Evolutionary conservation across 768 basidiomycete genomes (phyloP), one percentile per base, ranked within the genome.

Genomic region (Lentinula lateritia): DNA sequence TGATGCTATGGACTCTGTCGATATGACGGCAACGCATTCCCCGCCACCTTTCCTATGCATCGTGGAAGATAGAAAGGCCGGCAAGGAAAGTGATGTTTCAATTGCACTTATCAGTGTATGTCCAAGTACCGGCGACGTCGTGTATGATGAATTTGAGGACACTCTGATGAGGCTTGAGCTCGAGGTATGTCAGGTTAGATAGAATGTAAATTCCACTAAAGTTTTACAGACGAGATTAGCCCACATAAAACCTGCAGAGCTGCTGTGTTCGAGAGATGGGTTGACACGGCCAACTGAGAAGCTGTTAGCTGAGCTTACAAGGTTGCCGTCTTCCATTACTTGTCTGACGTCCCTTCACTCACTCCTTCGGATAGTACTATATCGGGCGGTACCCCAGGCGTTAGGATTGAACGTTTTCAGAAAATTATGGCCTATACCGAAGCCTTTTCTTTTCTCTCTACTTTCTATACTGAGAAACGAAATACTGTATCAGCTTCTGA

Each of bases 61-160:
- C 53, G 67, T 98, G 18, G 86, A 90, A 50, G 89, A 94, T 66
- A 52, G 60, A 41, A 74, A 74, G 60, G 61, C 58, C 6, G 62
- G 61, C 1, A 69, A 66, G 41, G 61, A 70, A 16, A 70, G 66
- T 18, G 71, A 79, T 55, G 80, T 84, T 4, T 74, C 67, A 1
- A 80, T 98, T 43, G 88, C 88, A 7, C 78, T 98, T 73, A 80
- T 98, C 38, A 83, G 85, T 15, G 86, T 97, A 15, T 85, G 86
- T 61, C 92, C 95, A 0, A 87, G 87, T 52, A 97, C 94, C 0
- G 96, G 96, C 1, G 95, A 97, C 65, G 89, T 99, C 2, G 76
- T 93, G 2, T 98, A 93, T 86, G 96, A 99, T 68, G 85, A 92
- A 60, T 96, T 95, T 68, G 80, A 90, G 58, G 94, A 97, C 71